Evolutionary conservation across 768 basidiomycete species (phyloP), one percentile per base, ranked within the genome.

Genomic region (Macrolepiota dolichaula): DNA sequence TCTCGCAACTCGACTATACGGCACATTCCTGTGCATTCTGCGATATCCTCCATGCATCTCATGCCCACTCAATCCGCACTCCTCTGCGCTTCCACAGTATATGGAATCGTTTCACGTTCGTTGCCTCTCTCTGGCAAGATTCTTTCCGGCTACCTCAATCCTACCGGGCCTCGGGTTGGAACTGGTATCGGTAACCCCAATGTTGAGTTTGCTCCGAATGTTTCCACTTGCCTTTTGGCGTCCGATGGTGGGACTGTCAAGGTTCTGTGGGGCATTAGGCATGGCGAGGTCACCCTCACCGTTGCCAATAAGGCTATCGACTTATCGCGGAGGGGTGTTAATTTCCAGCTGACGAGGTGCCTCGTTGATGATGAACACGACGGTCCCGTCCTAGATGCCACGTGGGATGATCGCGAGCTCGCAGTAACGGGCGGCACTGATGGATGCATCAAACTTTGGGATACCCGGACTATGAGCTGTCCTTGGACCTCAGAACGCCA

Each of bases 401-500:
- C 79, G 3, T 91, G 87, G 80, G 79, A 81, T 61, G 69, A 72
- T 17, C 69, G 27, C 29, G 59, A 65, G 15, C 78, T 85, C 40
- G 65, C 62, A 6, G 71, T 84, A 38, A 88, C 85, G 4, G 85
- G 76, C 1, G 85, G 82, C 4, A 68, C 74, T 1, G 90, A 93
- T 64, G 90, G 90, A 0, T 72, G 75, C 24, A 79, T 91, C 64
- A 94, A 92, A 69, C 63, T 94, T 2, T 94, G 92, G 92, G 81
- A 88, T 60, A 73, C 80, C 15, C 82, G 79, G 64, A 73, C 73
- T 3, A 70, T 84, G 13, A 65, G 63, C n/a, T 87, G 86, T 61
- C 55, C 87, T 22, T 93, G 90, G 91, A 81, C 84, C 1, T 89
- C 86, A 19, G 72, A 77, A 17, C 68, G 66, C 24, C 74, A 75